Evolutionary conservation across 495 filamentous ascomycete genomes (phyloP).

Genomic region (Staphylotrichum tortipilum): DNA sequence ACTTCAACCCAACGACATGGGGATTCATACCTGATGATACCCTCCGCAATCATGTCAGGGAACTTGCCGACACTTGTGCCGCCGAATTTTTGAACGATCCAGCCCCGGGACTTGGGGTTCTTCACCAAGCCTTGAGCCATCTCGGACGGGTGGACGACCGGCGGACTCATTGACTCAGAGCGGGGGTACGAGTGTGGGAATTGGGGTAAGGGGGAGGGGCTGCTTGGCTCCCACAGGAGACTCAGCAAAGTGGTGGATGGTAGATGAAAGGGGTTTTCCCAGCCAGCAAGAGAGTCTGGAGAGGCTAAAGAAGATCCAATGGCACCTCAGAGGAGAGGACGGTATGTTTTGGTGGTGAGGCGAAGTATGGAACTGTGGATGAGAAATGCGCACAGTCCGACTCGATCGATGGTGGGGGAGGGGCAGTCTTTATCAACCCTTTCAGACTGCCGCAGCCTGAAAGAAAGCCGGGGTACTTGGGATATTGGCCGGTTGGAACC

Average conservation of each 20-base stretch:
- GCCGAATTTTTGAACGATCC: constrained; percentile 83
- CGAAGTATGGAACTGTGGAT: background rate
- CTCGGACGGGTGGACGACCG: constrained; percentile 4
- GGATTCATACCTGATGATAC: constrained; percentile 26
- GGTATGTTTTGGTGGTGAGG: background rate
- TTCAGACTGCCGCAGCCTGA: background rate
- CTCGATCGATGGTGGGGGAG: background rate
- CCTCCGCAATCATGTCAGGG: constrained; percentile 32
- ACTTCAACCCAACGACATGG: background rate
- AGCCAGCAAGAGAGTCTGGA: background rate
- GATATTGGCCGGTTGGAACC: background rate
- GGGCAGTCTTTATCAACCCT: constrained; percentile 5
- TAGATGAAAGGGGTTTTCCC: background rate
- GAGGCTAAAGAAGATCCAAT: background rate
- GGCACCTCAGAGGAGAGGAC: background rate
- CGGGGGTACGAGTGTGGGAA: too few species aligned
- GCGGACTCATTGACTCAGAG: constrained; percentile 15
- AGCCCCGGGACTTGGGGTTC: constrained; percentile 38
- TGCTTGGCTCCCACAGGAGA: too few species aligned
- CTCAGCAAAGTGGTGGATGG: too few species aligned
- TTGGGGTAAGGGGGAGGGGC: too few species aligned
- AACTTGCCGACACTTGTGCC: constrained; percentile 57
- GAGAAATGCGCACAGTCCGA: too few species aligned
- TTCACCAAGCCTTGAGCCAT: constrained; percentile 20
- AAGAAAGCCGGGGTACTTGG: background rate